Percentiles rank a stretch among this genome's conserved stretches.
Evolutionary conservation across 345 rosid genomes (phyloP).

Genomic region (Hibiscus tridactylites): DNA sequence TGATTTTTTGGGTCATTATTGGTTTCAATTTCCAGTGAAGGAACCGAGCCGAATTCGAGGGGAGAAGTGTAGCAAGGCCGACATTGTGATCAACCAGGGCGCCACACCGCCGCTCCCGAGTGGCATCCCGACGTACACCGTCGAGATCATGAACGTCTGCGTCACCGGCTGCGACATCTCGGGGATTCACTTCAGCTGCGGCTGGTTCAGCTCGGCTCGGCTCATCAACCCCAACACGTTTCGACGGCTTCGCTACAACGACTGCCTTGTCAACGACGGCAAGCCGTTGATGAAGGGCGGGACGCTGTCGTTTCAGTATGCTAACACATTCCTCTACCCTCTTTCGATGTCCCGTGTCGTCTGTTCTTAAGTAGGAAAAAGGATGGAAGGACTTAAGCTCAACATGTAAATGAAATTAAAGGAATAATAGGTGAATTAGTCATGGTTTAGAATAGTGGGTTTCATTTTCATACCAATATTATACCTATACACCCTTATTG

Average conservation of each 20-base stretch:
- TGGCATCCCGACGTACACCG: constrained; percentile 77
- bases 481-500: not conserved
- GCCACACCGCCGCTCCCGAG: constrained; percentile 51
- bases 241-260: constrained; percentile 69
- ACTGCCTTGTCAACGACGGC: constrained; percentile 83
- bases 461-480: not conserved
- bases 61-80: constrained; percentile 45
- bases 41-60: constrained; percentile 47
- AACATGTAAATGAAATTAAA: not conserved
- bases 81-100: constrained; percentile 66
- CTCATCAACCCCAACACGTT: constrained; percentile 68
- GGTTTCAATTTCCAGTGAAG: not conserved
- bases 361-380: constrained; percentile 28
- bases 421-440: not conserved
- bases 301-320: constrained; percentile 58
- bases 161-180: constrained; percentile 62
- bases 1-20: not conserved
- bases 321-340: constrained; percentile 70
- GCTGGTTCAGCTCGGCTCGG: constrained; percentile 83
- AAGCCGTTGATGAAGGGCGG: constrained; percentile 56
- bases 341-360: constrained; percentile 54
- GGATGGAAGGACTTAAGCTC: not conserved
- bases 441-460: not conserved
- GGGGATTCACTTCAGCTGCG: constrained; percentile 61
- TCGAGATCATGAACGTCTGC: constrained; percentile 64